Evolutionary conservation across 2,329 filamentous ascomycete genomes (phyloP), one percentile per base, ranked within the genome.

Genomic region (Beauveria sp.): DNA sequence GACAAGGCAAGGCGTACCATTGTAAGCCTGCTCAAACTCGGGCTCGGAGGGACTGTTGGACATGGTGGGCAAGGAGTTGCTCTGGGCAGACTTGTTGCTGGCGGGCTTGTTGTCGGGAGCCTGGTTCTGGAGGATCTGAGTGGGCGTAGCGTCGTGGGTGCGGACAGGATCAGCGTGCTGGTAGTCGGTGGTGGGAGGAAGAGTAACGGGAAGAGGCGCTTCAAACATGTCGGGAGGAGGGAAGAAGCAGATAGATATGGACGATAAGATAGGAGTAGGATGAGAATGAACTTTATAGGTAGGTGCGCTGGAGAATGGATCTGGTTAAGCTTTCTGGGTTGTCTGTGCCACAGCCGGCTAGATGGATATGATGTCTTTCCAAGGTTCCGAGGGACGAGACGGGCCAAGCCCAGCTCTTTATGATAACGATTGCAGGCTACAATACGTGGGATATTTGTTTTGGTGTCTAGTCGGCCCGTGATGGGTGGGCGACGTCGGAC

Each of bases 11-110:
- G 14, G 22, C 31, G 8, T 80, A 96, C 91, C 91, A 77, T 92
- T 91, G 86, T 96, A 96, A 73, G 93, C 93, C 86, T 98, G 93
- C 87, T 97, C 88, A 82, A 98, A 98, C 83, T 99, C 93, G 73
- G 95, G 93, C 86, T 98, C 93, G 66, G 81, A 80, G 58, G 90
- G 86, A 72, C 95, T 83, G 82, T 95, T 88, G 68, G 92, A 90
- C 90, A 96, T 95, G 68, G 59, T 22, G 46, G 52, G 51, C 48
- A 56, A 16, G 3, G 56, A 48, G 57, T 48, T 52, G 57, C n/a
- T 54, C 43, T 34, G 45, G 6, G 40, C 43, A 64, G 64, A 64
- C 62, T 52, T 55, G 16, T 60, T 60, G 62, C 14, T 28, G 24
- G 26, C 60, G 59, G 61, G 42, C 52, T 43, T 59, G 58, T 59